A percentile compares a stretch with the other conserved stretches of the same genome.
phyloP scores from a whole-genome alignment of 1,284 basidiomycete species.

The Ustilago shanxiensis region DNA sequence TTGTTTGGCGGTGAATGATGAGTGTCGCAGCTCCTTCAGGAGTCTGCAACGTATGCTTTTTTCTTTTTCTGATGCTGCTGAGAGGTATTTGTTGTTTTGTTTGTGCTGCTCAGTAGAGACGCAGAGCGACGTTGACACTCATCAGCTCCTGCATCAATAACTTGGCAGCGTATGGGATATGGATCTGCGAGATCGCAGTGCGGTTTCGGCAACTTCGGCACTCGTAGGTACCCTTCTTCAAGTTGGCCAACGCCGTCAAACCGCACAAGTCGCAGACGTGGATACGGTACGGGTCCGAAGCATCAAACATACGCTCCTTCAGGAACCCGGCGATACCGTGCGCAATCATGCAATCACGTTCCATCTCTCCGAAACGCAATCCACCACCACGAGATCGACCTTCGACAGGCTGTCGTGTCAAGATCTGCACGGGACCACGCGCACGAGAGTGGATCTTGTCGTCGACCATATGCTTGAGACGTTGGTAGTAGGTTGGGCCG shows the following conservation, averaged over 20 bases:
- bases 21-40: background rate
- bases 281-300: slow-evolving; percentile 66
- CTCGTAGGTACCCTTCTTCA: slow-evolving; percentile 68
- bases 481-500: slow-evolving; percentile 98
- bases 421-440: slow-evolving; percentile 94
- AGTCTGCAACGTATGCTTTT: background rate
- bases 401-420: slow-evolving; percentile 98
- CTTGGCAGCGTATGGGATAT: slow-evolving; percentile 75
- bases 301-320: slow-evolving; percentile 70
- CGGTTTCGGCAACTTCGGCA: slow-evolving; percentile 68
- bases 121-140: slow-evolving; percentile 68
- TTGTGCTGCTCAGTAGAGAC: slow-evolving; percentile 53
- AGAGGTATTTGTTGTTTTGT: background rate
- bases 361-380: slow-evolving; percentile 99
- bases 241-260: slow-evolving; percentile 66
- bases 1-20: background rate
- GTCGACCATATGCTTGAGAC: slow-evolving; percentile 99
- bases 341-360: slow-evolving; percentile 99
- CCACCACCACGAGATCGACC: slow-evolving; percentile 98
- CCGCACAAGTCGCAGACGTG: slow-evolving; percentile 69
- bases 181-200: slow-evolving; percentile 70
- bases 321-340: slow-evolving; percentile 98
- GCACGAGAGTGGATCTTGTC: slow-evolving; percentile 99
- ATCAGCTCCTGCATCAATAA: slow-evolving; percentile 84
- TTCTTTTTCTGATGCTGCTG: background rate